Conservation (phyloP, 352 stramenopile genomes). For the Pythium phragmiticola region DNA sequence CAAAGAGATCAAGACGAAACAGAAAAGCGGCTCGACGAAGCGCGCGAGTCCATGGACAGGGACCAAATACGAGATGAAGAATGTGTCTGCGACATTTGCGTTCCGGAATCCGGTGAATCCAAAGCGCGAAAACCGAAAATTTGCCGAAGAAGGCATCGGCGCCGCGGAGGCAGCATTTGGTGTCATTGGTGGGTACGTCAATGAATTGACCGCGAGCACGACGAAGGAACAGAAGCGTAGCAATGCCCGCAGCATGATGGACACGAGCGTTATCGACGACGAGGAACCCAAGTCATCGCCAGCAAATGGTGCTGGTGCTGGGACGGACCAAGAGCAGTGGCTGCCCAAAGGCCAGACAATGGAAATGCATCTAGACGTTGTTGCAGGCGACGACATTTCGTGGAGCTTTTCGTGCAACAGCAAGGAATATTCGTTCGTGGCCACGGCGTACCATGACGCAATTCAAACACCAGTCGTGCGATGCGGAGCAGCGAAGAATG, state of each 20-base stretch:
- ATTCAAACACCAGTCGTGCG: conserved; percentile 45
- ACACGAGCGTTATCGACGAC: conserved; percentile 33
- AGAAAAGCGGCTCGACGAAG: conserved; percentile 30
- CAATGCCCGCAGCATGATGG: conserved; percentile 35
- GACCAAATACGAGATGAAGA: conserved; percentile 76
- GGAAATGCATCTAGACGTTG: conserved; percentile 83
- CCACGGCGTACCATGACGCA: conserved; percentile 63
- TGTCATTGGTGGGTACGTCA: conserved; percentile 57
- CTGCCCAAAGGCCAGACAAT: conserved; percentile 62
- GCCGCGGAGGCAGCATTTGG: conserved; percentile 40
- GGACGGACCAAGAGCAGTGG: conserved; percentile 31
- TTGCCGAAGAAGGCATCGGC: conserved; percentile 20
- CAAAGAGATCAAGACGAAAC: conserved; percentile 33
- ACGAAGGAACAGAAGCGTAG: conserved; percentile 25
- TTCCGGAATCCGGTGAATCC: conserved; percentile 58
- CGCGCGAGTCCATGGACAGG: conserved; percentile 57
- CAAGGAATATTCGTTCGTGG: conserved; percentile 60
- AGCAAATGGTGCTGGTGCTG: background rate
- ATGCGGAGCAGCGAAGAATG: conserved; percentile 68
- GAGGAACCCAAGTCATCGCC: conserved; percentile 9
- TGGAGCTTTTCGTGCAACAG: conserved; percentile 65
- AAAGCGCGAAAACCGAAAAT: conserved; percentile 45
- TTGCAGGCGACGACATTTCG: conserved; percentile 52
- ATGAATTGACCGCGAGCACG: conserved; percentile 36
- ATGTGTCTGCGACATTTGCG: conserved; percentile 55